Base-by-base conservation (phyloP, 345 rosid genomes). In the Eucalyptus regnans region DNA sequence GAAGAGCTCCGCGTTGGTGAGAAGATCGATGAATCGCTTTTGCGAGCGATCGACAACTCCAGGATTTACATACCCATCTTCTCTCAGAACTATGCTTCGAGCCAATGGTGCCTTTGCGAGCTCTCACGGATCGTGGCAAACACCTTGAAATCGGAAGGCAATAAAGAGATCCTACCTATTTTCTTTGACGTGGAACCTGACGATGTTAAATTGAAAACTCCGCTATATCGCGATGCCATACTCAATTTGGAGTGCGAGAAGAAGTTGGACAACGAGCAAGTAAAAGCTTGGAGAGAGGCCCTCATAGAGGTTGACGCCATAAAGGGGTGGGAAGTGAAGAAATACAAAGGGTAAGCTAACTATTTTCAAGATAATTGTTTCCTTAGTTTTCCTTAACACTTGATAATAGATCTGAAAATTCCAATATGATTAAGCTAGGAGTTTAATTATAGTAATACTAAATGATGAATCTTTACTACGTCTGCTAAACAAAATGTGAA, bases 1-100 rank as follows among this genome's bases (percentile, higher is more conserved):
- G 29, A 58, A 58, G 64, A 58, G 0, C 64, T 58, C 4, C 64
- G 2, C 5, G 64, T 58, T 0, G 64, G 29, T 58, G n/a, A 58
- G 0, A 58, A 1, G 0, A 58, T 58, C 0, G 7, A 58, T 58
- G 64, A 0, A 25, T 58, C 7, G 0, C 7, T 23, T 0, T 1
- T 58, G 14, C 29, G 0, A 58, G 64, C 4, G 6, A 58, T 58
- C 4, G 0, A 23, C 64, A 58, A 25, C 64, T 58, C 64, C 0
- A 58, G 0, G 64, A 58, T 58, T 1, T 58, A 58, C 4, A 58
- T 58, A 4, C n/a, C n/a, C 0, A 0, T 58, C 64, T 11, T 58
- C 64, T 25, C 64, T 58, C n/a, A 0, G 0, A 58, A 25, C 27
- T 58, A 58, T 58, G 64, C 64, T 58, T 58, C 64, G 7, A 58